Percentiles rank a stretch among this genome's conserved stretches.
Evolutionary conservation across 768 basidiomycete species (phyloP).

Genomic region (Pleurotus ostreatus): DNA sequence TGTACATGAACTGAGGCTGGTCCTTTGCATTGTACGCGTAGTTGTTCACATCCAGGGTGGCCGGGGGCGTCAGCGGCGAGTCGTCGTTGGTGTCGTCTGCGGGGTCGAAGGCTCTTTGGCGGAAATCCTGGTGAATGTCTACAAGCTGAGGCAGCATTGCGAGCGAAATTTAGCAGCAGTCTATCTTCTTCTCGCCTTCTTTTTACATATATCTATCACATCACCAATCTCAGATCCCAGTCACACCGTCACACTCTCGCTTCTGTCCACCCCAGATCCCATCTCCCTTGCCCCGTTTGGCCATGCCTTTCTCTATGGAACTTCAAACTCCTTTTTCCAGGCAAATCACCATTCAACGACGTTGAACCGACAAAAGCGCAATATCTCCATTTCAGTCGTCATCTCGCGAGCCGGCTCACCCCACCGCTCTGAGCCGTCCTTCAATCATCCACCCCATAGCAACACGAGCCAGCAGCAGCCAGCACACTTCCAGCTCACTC

Average conservation of each 20-base stretch:
- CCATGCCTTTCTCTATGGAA: not conserved
- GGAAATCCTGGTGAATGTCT: not conserved
- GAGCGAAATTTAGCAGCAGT: not conserved
- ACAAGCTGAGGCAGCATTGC: constrained; percentile 9
- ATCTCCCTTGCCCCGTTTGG: not conserved
- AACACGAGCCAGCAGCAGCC: constrained; percentile 2
- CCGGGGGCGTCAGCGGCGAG: not conserved
- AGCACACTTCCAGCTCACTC: not conserved
- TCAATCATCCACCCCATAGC: constrained; percentile 1
- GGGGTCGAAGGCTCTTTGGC: not conserved
- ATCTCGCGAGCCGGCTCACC: not conserved
- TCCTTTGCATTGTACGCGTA: constrained; percentile 24
- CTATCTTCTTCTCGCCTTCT: not conserved
- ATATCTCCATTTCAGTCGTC: constrained; percentile 7
- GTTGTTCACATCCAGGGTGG: constrained; percentile 20
- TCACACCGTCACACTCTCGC: not conserved
- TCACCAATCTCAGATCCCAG: not conserved
- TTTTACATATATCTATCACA: constrained; percentile 1
- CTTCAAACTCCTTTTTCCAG: not conserved
- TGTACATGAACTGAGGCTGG: constrained; percentile 28
- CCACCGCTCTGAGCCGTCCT: not conserved
- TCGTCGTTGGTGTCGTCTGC: not conserved
- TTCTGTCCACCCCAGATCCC: not conserved
- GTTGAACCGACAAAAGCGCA: constrained; percentile 5
- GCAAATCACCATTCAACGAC: not conserved